phyloP scores from a whole-genome alignment of 345 rosid species.

The Gossypium stocksii region DNA sequence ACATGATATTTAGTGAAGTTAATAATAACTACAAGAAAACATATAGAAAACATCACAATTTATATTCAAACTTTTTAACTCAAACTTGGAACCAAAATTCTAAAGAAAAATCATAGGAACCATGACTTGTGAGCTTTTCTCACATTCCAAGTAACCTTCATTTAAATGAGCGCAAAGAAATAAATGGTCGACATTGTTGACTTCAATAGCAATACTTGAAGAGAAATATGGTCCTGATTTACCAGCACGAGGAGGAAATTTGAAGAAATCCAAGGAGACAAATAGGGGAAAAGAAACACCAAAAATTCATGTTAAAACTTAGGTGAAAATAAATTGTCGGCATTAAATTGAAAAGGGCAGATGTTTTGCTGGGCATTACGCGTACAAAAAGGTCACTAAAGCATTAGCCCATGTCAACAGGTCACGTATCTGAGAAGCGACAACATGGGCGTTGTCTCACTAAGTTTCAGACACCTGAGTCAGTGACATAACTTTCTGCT shows the following conservation, averaged over 20 bases:
- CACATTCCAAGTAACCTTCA: background rate
- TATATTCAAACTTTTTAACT: background rate
- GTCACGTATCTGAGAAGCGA: background rate
- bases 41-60: background rate
- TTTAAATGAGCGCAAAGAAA: background rate
- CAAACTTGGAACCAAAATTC: background rate
- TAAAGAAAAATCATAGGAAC: background rate
- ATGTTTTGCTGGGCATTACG: background rate
- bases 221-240: background rate
- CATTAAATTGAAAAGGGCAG: background rate
- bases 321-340: constrained; percentile 18
- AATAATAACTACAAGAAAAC: too few species aligned
- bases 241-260: background rate
- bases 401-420: background rate
- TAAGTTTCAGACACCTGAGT: background rate
- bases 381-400: background rate
- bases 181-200: constrained; percentile 19
- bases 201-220: background rate
- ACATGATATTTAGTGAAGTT: too few species aligned
- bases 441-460: background rate
- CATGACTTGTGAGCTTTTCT: background rate
- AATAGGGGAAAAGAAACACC: background rate
- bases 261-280: background rate
- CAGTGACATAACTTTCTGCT: background rate
- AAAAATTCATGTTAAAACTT: background rate